A percentile compares a stretch with the other conserved stretches of the same genome.
Conservation (phyloP, 1,139 yeast genomes). For the Zygosaccharomyces pseudobailii region DNA sequence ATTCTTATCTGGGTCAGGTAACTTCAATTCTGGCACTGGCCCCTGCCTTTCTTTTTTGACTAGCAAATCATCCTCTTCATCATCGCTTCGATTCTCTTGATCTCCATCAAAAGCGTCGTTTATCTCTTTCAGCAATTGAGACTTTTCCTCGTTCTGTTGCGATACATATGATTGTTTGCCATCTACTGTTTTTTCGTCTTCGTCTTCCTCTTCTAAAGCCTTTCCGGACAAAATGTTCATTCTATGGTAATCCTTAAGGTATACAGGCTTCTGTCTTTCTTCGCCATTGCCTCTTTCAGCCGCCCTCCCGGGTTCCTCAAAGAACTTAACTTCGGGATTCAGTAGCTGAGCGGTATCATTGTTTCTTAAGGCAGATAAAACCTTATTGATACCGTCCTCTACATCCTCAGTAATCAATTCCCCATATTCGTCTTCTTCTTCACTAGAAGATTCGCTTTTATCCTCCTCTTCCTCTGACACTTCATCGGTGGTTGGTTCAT, state of each 20-base stretch:
- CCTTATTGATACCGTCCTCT: constrained; percentile 71
- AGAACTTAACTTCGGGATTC: constrained; percentile 65
- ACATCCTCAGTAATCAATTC: constrained; percentile 82
- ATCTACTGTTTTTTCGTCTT: constrained; percentile 46
- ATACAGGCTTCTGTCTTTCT: constrained; percentile 69
- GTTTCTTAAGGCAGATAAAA: constrained; percentile 61
- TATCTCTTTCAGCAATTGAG: constrained; percentile 67
- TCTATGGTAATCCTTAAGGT: constrained; percentile 89
- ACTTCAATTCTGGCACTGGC: constrained; percentile 27
- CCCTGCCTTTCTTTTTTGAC: constrained; percentile 48
- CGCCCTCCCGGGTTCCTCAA: constrained; percentile 54
- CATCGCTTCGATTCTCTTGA: constrained; percentile 41
- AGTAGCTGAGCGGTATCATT: constrained; percentile 58
- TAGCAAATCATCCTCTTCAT: constrained; percentile 51
- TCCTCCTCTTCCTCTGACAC: constrained; percentile 27
- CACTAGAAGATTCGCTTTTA: constrained; percentile 38
- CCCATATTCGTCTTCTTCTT: constrained; percentile 91
- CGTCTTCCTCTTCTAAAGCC: constrained; percentile 46
- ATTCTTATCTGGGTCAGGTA: constrained; percentile 68
- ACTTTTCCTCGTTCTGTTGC: constrained; percentile 72
- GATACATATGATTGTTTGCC: constrained; percentile 65
- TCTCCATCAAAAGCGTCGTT: constrained; percentile 56
- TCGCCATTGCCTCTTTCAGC: constrained; percentile 22
- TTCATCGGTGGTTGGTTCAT: constrained; percentile 9
- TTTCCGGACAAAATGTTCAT: constrained; percentile 65